phyloP scores from a whole-genome alignment of 2,329 filamentous ascomycete genomes.

The Nemania abortiva region DNA sequence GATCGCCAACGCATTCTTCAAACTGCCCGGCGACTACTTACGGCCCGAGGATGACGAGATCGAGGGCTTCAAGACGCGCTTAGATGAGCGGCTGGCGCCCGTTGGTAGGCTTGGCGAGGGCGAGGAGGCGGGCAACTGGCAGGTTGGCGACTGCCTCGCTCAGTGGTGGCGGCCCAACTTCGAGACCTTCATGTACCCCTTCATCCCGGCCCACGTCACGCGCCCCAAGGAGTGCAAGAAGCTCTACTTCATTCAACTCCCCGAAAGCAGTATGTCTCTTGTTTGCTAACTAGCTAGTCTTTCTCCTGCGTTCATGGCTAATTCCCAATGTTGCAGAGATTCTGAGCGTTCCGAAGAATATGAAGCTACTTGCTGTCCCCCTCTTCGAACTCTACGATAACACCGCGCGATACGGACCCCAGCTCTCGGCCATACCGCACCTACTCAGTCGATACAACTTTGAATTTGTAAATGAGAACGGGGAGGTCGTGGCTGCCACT shows the following conservation, averaged over 20 bases:
- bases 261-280: conserved; percentile 79
- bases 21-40: conserved; percentile 96
- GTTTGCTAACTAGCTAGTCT: background rate
- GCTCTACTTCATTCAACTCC: conserved; percentile 95
- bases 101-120: conserved; percentile 88
- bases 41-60: conserved; percentile 90
- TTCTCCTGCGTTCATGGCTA: conserved; percentile 35
- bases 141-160: conserved; percentile 92
- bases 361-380: conserved; percentile 97
- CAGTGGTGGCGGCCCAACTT: conserved; percentile 99
- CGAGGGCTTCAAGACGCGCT: conserved; percentile 89
- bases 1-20: conserved; percentile 99
- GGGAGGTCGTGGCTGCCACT: conserved; percentile 85
- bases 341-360: conserved; percentile 97
- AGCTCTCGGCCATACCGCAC: conserved; percentile 95
- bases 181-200: conserved; percentile 99
- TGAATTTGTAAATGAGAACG: conserved; percentile 94
- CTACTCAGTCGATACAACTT: conserved; percentile 96
- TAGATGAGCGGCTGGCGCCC: conserved; percentile 94
- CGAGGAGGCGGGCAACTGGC: conserved; percentile 88
- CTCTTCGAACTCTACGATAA: conserved; percentile 99
- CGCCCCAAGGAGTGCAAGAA: conserved; percentile 99
- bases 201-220: conserved; percentile 94
- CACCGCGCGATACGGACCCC: conserved; percentile 91
- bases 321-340: conserved; percentile 72